Conservation (phyloP, 148 eudicot genomes). For the Pharnaceum exiguum region DNA sequence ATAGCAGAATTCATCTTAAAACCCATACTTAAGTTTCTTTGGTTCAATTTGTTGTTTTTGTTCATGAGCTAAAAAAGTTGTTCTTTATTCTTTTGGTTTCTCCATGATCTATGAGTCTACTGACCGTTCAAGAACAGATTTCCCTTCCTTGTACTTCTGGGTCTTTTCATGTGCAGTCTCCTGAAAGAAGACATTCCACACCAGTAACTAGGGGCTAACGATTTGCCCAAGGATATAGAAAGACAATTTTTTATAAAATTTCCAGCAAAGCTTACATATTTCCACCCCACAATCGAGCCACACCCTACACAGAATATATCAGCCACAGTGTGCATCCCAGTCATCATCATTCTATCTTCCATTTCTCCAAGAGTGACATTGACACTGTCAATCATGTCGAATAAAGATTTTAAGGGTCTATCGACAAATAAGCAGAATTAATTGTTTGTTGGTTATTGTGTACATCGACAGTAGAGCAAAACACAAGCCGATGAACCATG, state of each 20-base stretch:
- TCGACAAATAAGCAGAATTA: no score
- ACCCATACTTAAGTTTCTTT: neutral
- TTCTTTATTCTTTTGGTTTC: no score
- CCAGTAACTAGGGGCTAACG: conserved; percentile 18
- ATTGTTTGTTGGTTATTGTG: no score
- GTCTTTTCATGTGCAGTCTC: conserved; percentile 81
- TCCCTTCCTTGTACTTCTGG: conserved; percentile 98
- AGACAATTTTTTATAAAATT: neutral
- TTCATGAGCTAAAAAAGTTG: neutral
- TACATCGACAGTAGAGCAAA: no score
- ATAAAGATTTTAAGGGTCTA: neutral
- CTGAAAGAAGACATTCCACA: conserved; percentile 41
- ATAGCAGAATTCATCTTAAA: neutral
- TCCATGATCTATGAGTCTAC: conserved; percentile 8
- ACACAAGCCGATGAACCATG: no score
- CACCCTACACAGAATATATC: conserved; percentile 90
- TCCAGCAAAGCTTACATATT: conserved; percentile 60
- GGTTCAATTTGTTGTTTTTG: no score
- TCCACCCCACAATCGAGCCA: conserved; percentile 89
- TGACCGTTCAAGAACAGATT: conserved; percentile 94
- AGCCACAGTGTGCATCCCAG: conserved; percentile 85
- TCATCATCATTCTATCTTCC: conserved; percentile 85
- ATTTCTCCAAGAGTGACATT: conserved; percentile 65
- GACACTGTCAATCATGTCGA: conserved; percentile 40
- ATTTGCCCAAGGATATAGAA: conserved; percentile 8